Conservation (phyloP, 2,329 filamentous ascomycete genomes). For the Emmonsiellopsis sp. region DNA sequence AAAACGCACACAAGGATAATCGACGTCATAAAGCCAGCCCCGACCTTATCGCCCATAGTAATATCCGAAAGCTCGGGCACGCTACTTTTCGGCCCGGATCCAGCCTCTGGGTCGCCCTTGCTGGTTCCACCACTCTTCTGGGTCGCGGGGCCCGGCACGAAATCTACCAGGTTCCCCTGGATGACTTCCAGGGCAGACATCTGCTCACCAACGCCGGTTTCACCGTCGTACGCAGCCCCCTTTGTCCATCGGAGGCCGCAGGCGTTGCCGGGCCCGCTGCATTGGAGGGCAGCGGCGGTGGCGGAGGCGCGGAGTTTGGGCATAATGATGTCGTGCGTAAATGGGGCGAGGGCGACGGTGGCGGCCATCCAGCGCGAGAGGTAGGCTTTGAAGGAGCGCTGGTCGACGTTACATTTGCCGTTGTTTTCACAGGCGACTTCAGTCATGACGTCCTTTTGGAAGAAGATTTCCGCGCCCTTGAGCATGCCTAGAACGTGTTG, state of each 20-base stretch:
- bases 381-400: slow-evolving; percentile 58
- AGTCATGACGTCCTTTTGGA: slow-evolving; percentile 45
- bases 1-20: slow-evolving; percentile 47
- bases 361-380: slow-evolving; percentile 51
- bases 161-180: slow-evolving; percentile 43
- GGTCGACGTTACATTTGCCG: slow-evolving; percentile 51
- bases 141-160: slow-evolving; percentile 30
- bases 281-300: slow-evolving; percentile 39
- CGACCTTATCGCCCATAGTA: slow-evolving; percentile 55
- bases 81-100: slow-evolving; percentile 24
- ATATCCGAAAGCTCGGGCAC: slow-evolving; percentile 33
- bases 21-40: slow-evolving; percentile 57
- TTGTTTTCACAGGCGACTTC: slow-evolving; percentile 51
- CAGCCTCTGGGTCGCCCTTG: slow-evolving; percentile 29
- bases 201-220: slow-evolving; percentile 57
- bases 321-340: slow-evolving; percentile 41
- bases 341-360: slow-evolving; percentile 49
- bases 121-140: slow-evolving; percentile 48
- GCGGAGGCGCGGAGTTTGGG: slow-evolving; percentile 46
- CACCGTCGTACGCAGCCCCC: slow-evolving; percentile 45
- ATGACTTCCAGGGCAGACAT: slow-evolving; percentile 61
- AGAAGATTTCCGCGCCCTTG: slow-evolving; percentile 43
- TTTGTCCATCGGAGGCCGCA: slow-evolving; percentile 29
- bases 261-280: slow-evolving; percentile 16
- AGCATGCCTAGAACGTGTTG: slow-evolving; percentile 44